A percentile compares a stretch with the other conserved stretches of the same genome.
phyloP scores from a whole-genome alignment of 306 rosid genomes.

The Malus sylvestris region DNA sequence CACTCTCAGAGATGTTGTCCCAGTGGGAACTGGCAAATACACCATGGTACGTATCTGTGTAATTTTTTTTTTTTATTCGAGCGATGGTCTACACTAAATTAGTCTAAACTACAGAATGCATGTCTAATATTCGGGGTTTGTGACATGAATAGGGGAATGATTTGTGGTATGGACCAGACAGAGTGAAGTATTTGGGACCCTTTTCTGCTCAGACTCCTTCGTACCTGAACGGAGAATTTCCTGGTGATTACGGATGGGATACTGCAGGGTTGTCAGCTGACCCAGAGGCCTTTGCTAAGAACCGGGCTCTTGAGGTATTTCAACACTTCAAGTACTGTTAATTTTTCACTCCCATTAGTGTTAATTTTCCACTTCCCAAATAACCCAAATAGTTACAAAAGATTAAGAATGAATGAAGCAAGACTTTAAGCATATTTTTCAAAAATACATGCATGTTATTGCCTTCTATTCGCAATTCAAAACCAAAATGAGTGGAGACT shows the following conservation, averaged over 20 bases:
- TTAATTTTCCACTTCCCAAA: neutral
- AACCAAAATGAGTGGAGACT: neutral
- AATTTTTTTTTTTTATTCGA: neutral
- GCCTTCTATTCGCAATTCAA: neutral
- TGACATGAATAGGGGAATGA: constrained; percentile 48
- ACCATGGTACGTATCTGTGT: constrained; percentile 56
- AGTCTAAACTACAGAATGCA: neutral
- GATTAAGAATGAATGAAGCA: neutral
- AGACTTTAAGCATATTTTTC: neutral
- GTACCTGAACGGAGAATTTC: constrained; percentile 74
- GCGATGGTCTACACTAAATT: neutral
- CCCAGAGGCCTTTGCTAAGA: constrained; percentile 86
- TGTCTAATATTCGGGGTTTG: neutral
- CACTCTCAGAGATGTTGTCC: constrained; percentile 64
- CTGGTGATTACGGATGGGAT: constrained; percentile 91
- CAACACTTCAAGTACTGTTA: neutral
- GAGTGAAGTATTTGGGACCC: constrained; percentile 87
- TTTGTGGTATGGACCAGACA: constrained; percentile 84
- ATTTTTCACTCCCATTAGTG: neutral
- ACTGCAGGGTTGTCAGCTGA: constrained; percentile 87
- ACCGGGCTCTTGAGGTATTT: constrained; percentile 89
- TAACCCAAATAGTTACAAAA: neutral
- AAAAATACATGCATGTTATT: neutral
- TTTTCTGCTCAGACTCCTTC: constrained; percentile 87
- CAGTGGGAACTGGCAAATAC: constrained; percentile 64